Percentiles rank a stretch among this genome's conserved stretches.
These are phyloP conservation scores for Clohesyomyces aquaticus DNA, from an alignment of 495 filamentous ascomycete genomes.

Conservation along the genomic window DNA sequence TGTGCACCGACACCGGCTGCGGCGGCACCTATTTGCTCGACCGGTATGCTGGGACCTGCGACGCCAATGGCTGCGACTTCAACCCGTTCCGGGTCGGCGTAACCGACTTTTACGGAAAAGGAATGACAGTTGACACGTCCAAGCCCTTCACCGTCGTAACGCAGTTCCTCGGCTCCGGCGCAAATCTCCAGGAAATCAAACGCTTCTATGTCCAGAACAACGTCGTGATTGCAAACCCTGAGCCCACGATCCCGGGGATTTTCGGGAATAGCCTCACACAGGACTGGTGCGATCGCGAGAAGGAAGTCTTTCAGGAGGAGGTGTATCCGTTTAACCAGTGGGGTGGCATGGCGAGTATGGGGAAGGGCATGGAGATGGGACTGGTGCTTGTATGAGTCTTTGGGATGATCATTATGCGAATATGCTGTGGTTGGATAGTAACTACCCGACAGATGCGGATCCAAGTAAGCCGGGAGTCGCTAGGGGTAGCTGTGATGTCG, in stretches of 20 bases:
- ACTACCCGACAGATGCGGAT: conserved; percentile 41
- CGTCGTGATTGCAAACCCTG: conserved; percentile 62
- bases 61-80: conserved; percentile 67
- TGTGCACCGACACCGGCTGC: conserved; percentile 30
- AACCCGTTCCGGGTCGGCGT: conserved; percentile 65
- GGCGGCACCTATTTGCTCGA: conserved; percentile 47
- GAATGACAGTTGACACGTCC: conserved; percentile 61
- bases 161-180: conserved; percentile 63
- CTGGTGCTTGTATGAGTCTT: conserved; percentile 78
- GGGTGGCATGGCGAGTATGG: conserved; percentile 65
- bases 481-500: conserved; percentile 68
- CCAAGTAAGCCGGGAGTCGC: conserved; percentile 63
- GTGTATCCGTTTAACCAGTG: conserved; percentile 59
- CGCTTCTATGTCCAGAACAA: conserved; percentile 64
- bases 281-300: conserved; percentile 64
- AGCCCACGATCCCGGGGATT: conserved; percentile 57
- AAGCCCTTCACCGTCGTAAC: conserved; percentile 67
- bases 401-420: conserved; percentile 78
- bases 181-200: conserved; percentile 56
- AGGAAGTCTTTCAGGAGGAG: conserved; percentile 62
- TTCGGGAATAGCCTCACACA: conserved; percentile 61
- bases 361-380: conserved; percentile 56
- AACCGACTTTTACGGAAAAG: conserved; percentile 59
- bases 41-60: conserved; percentile 58
- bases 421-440: conserved; percentile 73